Base-by-base conservation (phyloP, 768 basidiomycete genomes). In the Naganishia vishniacii region DNA sequence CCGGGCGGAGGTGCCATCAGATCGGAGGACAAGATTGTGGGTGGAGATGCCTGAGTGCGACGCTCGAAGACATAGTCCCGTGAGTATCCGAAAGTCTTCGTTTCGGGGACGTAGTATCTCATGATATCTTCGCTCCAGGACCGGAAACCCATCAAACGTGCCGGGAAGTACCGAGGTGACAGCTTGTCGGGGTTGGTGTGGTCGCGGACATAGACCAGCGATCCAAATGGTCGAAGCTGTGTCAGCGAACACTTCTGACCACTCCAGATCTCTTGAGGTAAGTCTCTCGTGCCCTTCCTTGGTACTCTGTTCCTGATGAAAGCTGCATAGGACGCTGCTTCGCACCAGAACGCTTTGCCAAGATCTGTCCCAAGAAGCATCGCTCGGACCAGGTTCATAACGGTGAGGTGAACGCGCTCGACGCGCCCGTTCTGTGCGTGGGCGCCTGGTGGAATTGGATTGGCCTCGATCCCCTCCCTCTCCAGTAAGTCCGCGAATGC, bases 351-450 rank as follows among this genome's bases (percentile, higher is more conserved):
- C 18, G 20, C 28, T 6, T 25, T 3, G 2, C 23, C 18, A 5
- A 66, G 32, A 2, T 45, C 41, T n/a, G 45, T 20, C 20, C 59
- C 46, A 16, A 61, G n/a, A 6, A 69, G 62, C 11, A 66, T 23
- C 8, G 53, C 65, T 6, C 68, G 56, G 0, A 66, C 41, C n/a
- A 48, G 61, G 41, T 66, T 66, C 25, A 60, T 11, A 16, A 69
- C 45, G 37, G 68, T 66, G 40, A 69, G 68, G 37, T 66, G 65
- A 2, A 37, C 48, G 28, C 68, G 48, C 59, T 66, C 65, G 11
- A 68, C 67, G 32, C 67, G 41, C 12, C 56, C 67, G 41, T 68
- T 68, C 40, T 68, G 67, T 4, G 66, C 49, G 42, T 69, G 65
- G 0, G 68, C 65, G 48, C 20, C 65, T 6, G 65, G 61, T 1